phyloP scores from a whole-genome alignment of 768 basidiomycete species.

The Suillus cothurnatus region DNA sequence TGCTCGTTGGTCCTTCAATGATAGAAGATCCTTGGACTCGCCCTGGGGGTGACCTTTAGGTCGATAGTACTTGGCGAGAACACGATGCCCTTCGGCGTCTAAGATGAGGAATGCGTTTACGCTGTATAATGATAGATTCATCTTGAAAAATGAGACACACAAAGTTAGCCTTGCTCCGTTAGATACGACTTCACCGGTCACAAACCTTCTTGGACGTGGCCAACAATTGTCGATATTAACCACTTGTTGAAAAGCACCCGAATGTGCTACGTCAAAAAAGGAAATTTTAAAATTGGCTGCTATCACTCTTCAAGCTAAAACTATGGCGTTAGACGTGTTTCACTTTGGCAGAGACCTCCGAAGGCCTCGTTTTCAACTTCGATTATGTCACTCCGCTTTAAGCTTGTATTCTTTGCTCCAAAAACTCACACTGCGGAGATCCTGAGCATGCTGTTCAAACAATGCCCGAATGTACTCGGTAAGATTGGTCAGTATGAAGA shows the following conservation, averaged over 20 bases:
- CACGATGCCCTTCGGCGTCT: conserved; percentile 93
- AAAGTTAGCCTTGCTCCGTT: not conserved
- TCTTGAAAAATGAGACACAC: conserved; percentile 6
- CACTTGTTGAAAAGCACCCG: not conserved
- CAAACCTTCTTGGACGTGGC: not conserved
- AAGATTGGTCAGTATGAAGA: conserved; percentile 54
- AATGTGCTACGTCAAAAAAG: conserved; percentile 3
- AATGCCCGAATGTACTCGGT: conserved; percentile 47
- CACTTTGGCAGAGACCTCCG: not conserved
- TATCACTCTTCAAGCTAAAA: not conserved
- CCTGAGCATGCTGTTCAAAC: conserved; percentile 49
- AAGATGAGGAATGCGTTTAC: conserved; percentile 87
- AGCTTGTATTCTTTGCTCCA: conserved; percentile 58
- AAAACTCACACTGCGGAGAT: conserved; percentile 40
- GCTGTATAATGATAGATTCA: conserved; percentile 88
- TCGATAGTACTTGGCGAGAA: conserved; percentile 94
- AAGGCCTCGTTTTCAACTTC: conserved; percentile 22
- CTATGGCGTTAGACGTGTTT: not conserved
- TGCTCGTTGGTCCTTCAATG: conserved; percentile 88
- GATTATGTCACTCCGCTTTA: conserved; percentile 36
- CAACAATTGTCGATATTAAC: not conserved
- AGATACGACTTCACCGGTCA: not conserved
- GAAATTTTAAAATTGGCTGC: conserved; percentile 24
- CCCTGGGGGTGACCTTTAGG: conserved; percentile 65
- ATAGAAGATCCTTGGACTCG: conserved; percentile 62